Evolutionary conservation across 495 filamentous ascomycete species (phyloP), one percentile per base, ranked within the genome.

Genomic region (Neurospora sp.): DNA sequence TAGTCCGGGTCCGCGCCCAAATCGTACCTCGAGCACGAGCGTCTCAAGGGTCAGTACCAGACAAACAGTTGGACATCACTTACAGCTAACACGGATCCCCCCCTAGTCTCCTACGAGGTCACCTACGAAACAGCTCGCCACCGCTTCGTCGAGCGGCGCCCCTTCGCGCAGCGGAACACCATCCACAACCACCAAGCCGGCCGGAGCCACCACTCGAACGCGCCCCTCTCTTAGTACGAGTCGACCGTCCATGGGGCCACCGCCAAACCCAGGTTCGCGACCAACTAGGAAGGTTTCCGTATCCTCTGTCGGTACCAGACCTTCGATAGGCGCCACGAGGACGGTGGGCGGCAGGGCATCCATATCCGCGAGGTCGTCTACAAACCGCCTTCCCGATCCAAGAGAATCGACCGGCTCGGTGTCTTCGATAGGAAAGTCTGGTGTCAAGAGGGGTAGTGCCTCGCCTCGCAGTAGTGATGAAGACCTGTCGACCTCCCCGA

Each of bases 51-150:
- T 92, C 84, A 76, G 88, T 46, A 27, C 46, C 46, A 27, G 8
- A 48, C 44, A 48, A 59, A 42, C 40, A 27, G n/a, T 35, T 31
- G 53, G 27, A 35, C 6, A 35, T 18, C 7, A 9, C 27, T 10
- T 4, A 16, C 22, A 35, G n/a, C 39, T 66, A 61, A 22, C 22
- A 44, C 37, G 14, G 37, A 18, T 27, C 22, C 22, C 22, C 22
- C 22, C 22, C 22, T 27, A 93, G 91, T 93, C 92, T 39, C 92
- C 93, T 6, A 90, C 88, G 0, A 93, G 92, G 77, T 93, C 91
- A 5, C 92, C 93, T 9, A 93, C 92, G 11, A 95, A 96, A 78
- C 91, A 93, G 74, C 81, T 93, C 11, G 83, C 75, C 10, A 87
- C 87, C 40, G 84, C 87, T 3, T 77, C 85, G 3, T 83, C 89